These are phyloP conservation scores for Trichoderma sp. DNA, from an alignment of 2,329 filamentous ascomycete species.

Conservation along the genomic window DNA sequence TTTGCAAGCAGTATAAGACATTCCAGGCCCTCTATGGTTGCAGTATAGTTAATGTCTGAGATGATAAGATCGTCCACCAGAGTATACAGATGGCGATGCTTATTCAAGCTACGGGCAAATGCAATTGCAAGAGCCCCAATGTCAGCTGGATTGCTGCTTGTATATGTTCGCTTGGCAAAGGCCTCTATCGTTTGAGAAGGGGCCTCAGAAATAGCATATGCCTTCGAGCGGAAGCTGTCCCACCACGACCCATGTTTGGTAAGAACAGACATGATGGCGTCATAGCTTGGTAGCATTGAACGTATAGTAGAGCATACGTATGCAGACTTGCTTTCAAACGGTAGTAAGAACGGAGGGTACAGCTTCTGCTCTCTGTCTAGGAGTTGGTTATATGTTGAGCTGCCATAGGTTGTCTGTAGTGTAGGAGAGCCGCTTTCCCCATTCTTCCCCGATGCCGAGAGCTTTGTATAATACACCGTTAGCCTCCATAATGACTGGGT, in stretches of 20 bases:
- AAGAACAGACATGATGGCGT: constrained; percentile 24
- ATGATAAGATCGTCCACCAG: constrained; percentile 43
- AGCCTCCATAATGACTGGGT: not conserved
- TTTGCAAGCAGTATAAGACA: constrained; percentile 45
- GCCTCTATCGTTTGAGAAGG: constrained; percentile 35
- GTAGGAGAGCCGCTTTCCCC: not conserved
- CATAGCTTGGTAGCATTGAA: constrained; percentile 26
- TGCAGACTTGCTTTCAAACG: not conserved
- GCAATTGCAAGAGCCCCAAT: constrained; percentile 40
- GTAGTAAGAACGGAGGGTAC: not conserved
- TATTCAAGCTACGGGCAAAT: constrained; percentile 39
- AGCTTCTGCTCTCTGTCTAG: not conserved
- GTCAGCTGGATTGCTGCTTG: constrained; percentile 39
- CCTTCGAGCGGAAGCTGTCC: constrained; percentile 43
- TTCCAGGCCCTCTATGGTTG: constrained; percentile 45
- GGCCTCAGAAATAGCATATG: constrained; percentile 37
- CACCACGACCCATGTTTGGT: constrained; percentile 41
- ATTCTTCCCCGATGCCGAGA: not conserved
- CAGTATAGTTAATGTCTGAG: constrained; percentile 42
- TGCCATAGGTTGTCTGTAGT: not conserved
- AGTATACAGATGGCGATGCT: constrained; percentile 34
- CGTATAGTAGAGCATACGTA: constrained; percentile 23
- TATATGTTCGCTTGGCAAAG: constrained; percentile 41
- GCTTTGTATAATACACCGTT: not conserved
- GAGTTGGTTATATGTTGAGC: not conserved